phyloP scores from a whole-genome alignment of 2,329 filamentous ascomycete species.

The Clonostachys byssicola region DNA sequence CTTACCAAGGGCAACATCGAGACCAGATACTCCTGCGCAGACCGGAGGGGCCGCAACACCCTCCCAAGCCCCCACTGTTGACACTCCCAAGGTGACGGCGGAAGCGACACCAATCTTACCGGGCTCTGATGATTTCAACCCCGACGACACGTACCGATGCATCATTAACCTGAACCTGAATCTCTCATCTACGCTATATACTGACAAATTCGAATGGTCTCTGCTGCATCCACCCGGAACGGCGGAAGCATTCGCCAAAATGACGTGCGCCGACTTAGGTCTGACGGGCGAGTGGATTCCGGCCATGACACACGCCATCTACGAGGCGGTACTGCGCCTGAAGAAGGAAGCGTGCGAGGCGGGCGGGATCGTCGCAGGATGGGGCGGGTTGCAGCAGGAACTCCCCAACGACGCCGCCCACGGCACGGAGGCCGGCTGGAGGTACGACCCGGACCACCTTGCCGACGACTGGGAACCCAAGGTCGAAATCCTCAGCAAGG shows the following conservation, averaged over 20 bases:
- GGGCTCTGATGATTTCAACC: conserved; percentile 74
- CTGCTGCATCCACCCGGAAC: conserved; percentile 87
- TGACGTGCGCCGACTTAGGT: conserved; percentile 89
- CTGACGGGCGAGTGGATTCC: conserved; percentile 90
- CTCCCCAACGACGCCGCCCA: conserved; percentile 87
- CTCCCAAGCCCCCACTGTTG: conserved; percentile 28
- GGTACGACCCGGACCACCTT: conserved; percentile 88
- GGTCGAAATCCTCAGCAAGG: conserved; percentile 78
- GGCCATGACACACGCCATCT: conserved; percentile 92
- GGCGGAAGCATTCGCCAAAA: conserved; percentile 86
- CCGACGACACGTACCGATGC: conserved; percentile 92
- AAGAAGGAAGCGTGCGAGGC: conserved; percentile 98
- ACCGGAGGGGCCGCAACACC: conserved; percentile 45
- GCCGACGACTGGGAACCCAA: conserved; percentile 82
- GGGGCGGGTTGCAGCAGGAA: conserved; percentile 55
- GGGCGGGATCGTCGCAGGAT: conserved; percentile 75
- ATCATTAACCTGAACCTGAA: conserved; percentile 90
- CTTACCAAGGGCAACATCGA: conserved; percentile 29
- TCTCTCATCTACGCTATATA: conserved; percentile 85
- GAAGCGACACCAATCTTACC: conserved; percentile 57
- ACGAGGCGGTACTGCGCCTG: conserved; percentile 84
- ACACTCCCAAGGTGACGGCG: conserved; percentile 57
- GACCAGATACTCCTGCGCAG: conserved; percentile 52
- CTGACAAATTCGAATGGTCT: conserved; percentile 98
- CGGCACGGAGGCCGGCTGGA: conserved; percentile 82